Evolutionary conservation across 306 rosid species (phyloP), one percentile per base, ranked within the genome.

Genomic region (Vigna nakashimae): DNA sequence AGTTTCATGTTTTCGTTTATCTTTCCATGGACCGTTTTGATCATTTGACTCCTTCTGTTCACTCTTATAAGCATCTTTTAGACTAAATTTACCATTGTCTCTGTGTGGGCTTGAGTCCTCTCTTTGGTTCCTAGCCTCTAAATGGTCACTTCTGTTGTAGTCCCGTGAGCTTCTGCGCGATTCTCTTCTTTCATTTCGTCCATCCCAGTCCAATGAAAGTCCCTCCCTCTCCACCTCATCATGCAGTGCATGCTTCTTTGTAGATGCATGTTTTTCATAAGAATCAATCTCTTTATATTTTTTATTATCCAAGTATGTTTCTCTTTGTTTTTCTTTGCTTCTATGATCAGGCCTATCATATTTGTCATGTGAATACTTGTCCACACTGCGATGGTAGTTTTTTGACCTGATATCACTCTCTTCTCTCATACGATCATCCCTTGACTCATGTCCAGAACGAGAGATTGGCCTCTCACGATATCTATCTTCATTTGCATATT

Each of bases 161-260:
- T 89, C 93, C 74, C 86, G 88, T 43, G 74, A 86, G 80, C 84
- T 86, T 86, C 93, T 91, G 70, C 57, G 84, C 9, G 78, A 80
- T 84, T 83, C 91, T 68, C 80, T 89, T 76, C 77, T 89, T 72
- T 88, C 97, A 88, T 89, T 92, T 62, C 71, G 86, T 74, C 76
- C 80, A 70, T 85, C 91, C 73, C 84, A 71, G 34, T 87, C 94
- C 82, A 87, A 84, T 16, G 63, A 20, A 77, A 69, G 77, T 81
- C 85, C 79, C 71, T 88, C 93, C 82, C 84, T 84, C 79, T 85
- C 95, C 63, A 74, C 71, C 57, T 86, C 93, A 76, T 89, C 90
- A 66, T 76, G 79, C 46, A 65, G 43, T 9, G 70, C 76, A 73
- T 78, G 87, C 76, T 84, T 91, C 83, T 84, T 92, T 24, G 89